Evolutionary conservation across 139 green algal genomes (phyloP).

Genomic region (Haematococcus lacustris): DNA sequence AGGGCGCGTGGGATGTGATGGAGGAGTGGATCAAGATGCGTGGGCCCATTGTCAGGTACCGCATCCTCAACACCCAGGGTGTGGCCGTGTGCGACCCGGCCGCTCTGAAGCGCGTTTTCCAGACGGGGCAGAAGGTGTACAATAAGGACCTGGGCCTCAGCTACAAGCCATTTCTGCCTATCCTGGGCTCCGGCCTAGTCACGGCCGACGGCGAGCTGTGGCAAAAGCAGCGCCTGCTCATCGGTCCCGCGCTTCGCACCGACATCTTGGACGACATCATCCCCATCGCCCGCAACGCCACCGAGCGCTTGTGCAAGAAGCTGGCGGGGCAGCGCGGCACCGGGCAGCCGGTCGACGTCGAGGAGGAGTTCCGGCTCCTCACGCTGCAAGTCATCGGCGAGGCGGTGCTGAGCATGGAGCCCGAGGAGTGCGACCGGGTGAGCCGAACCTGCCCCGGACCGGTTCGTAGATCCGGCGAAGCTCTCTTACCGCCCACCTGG

Average conservation of each 20-base stretch:
- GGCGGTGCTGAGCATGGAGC: slow-evolving; percentile 74
- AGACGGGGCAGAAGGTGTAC: slow-evolving; percentile 66
- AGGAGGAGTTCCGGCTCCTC: slow-evolving; percentile 85
- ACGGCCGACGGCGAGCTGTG: slow-evolving; percentile 81
- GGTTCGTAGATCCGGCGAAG: too few species aligned
- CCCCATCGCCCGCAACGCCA: slow-evolving; percentile 60
- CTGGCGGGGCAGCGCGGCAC: slow-evolving; percentile 50
- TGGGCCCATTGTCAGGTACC: slow-evolving; percentile 48
- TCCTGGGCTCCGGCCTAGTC: slow-evolving; percentile 89
- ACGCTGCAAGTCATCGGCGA: slow-evolving; percentile 91
- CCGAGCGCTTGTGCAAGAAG: slow-evolving; percentile 66
- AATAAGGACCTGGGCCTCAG: slow-evolving; percentile 75
- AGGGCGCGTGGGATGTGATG: slow-evolving; percentile 70
- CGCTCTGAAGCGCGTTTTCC: slow-evolving; percentile 75
- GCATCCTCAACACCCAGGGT: slow-evolving; percentile 33
- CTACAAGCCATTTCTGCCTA: slow-evolving; percentile 85
- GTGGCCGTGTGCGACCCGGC: slow-evolving; percentile 61
- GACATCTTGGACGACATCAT: slow-evolving; percentile 90
- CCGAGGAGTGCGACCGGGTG: slow-evolving; percentile 81
- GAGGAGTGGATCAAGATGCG: slow-evolving; percentile 45
- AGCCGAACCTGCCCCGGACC: neutral
- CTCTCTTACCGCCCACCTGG: too few species aligned
- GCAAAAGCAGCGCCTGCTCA: slow-evolving; percentile 84
- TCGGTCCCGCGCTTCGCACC: slow-evolving; percentile 68
- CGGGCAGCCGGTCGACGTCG: slow-evolving; percentile 60